Conservation (phyloP, 345 rosid genomes). For the Citrus glauca region DNA sequence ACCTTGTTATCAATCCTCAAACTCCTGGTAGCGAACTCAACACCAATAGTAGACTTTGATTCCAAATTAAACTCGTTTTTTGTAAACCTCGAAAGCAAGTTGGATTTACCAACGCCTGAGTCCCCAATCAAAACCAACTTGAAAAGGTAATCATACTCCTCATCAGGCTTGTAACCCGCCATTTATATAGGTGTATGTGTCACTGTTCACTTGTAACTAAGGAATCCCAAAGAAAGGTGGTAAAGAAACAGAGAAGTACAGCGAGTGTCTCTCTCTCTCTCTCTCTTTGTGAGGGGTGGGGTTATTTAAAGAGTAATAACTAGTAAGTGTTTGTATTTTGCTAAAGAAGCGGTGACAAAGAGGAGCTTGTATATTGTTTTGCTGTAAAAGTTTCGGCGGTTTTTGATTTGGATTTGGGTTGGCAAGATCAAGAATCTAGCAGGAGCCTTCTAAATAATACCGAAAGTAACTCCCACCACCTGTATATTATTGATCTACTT, state of each 20-base stretch:
- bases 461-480: not conserved
- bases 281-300: too few relatives aligned
- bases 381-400: not conserved
- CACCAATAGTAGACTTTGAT: conserved; percentile 59
- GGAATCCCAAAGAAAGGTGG: not conserved
- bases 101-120: conserved; percentile 56
- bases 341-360: not conserved
- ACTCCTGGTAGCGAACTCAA: conserved; percentile 54
- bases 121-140: conserved; percentile 61
- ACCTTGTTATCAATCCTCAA: conserved; percentile 40
- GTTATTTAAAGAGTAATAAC: not conserved
- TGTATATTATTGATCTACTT: not conserved
- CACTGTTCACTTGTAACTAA: not conserved
- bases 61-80: conserved; percentile 52
- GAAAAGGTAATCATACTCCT: conserved; percentile 55
- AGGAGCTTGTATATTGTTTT: not conserved
- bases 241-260: not conserved
- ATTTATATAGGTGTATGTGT: conserved; percentile 5
- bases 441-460: not conserved
- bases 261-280: not conserved
- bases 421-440: conserved; percentile 4
- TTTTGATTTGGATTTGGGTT: not conserved
- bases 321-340: too few relatives aligned
- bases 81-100: conserved; percentile 47
- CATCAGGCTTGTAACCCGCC: conserved; percentile 49